These are phyloP conservation scores for Lathyrus oleraceus DNA, from an alignment of 306 rosid species.

Conservation along the genomic window DNA sequence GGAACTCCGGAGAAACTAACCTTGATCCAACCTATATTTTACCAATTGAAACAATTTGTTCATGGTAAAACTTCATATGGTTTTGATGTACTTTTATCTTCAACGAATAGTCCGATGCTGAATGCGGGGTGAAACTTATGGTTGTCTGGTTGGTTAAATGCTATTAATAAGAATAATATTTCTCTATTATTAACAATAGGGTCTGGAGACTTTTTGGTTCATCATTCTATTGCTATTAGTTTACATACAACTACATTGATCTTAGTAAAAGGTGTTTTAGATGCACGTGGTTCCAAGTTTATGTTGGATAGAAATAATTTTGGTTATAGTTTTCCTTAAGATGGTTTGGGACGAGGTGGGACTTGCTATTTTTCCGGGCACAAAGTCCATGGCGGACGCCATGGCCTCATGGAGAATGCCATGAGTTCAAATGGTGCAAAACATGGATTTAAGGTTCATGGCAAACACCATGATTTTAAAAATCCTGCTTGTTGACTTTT, in stretches of 20 bases:
- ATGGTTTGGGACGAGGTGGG: background rate
- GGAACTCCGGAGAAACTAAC: background rate
- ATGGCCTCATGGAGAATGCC: no score
- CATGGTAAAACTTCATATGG: background rate
- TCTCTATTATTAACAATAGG: no score
- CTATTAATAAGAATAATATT: no score
- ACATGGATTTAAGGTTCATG: no score
- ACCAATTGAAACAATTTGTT: background rate
- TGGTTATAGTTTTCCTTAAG: constrained; percentile 14
- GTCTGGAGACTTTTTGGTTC: background rate
- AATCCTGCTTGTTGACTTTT: no score
- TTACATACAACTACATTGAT: constrained; percentile 10
- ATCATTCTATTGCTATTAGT: constrained; percentile 26
- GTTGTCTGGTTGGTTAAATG: no score
- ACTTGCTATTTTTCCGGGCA: no score
- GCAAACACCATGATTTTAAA: no score
- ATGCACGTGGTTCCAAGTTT: constrained; percentile 8
- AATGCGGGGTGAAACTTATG: no score
- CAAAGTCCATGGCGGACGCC: no score
- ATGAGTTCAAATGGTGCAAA: no score
- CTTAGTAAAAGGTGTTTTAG: background rate
- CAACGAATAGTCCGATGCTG: no score
- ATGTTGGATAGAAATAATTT: constrained; percentile 2
- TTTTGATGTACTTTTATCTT: background rate
- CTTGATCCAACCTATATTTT: background rate